phyloP scores from a whole-genome alignment of 1,284 basidiomycete species.

The Rhodotorula mucilaginosa region DNA sequence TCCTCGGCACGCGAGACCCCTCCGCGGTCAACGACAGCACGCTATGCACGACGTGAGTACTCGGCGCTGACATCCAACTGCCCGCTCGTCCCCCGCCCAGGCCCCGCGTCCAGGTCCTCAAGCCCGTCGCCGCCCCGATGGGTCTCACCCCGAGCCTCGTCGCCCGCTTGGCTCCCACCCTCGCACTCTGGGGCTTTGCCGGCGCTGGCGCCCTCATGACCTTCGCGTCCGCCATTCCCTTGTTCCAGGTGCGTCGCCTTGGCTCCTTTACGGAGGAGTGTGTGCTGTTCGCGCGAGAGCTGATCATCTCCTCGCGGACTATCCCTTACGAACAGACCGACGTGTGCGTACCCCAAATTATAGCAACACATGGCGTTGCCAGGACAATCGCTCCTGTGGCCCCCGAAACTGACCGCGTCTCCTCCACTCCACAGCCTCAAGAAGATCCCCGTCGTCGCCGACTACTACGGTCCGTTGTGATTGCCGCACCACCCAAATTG shows the following conservation, averaged over 20 bases:
- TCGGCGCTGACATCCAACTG: neutral
- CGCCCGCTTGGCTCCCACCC: conserved; percentile 19
- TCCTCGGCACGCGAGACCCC: neutral
- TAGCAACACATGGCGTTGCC: too few species aligned
- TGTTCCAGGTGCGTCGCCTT: conserved; percentile 30
- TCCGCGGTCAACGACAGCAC: too few species aligned
- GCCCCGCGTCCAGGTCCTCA: conserved; percentile 30
- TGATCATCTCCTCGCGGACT: neutral
- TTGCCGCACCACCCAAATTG: too few species aligned
- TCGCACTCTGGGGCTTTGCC: conserved; percentile 34
- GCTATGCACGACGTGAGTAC: too few species aligned
- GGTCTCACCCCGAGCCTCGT: conserved; percentile 22
- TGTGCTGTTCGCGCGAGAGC: neutral
- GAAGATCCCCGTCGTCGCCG: conserved; percentile 3
- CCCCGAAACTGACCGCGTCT: neutral
- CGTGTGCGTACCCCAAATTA: neutral
- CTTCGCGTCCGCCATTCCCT: conserved; percentile 23
- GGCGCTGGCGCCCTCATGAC: conserved; percentile 29
- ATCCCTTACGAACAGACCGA: neutral
- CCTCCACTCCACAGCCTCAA: neutral
- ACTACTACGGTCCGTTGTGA: conserved; percentile 3
- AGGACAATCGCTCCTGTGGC: neutral
- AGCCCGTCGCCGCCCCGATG: conserved; percentile 12
- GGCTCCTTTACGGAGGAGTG: too few species aligned
- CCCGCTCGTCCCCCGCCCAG: neutral